A percentile compares a stretch with the other conserved stretches of the same genome.
phyloP scores from a whole-genome alignment of 2,329 filamentous ascomycete species.

The Tolypocladium amazonense region DNA sequence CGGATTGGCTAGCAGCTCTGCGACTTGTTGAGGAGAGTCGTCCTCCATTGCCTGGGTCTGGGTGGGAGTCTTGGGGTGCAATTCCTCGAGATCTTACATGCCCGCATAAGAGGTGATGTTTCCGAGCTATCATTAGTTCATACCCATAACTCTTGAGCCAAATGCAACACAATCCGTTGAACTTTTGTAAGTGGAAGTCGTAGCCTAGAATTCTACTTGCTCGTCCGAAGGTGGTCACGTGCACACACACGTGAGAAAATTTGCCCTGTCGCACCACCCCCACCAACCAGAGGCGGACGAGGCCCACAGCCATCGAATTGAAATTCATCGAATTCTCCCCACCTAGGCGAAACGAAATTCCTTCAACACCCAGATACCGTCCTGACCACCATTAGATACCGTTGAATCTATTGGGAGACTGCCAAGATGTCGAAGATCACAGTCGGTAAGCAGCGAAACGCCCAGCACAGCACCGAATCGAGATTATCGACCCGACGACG shows the following conservation, averaged over 20 bases:
- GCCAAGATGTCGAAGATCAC: constrained; percentile 82
- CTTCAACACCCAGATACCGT: constrained; percentile 16
- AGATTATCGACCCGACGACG: not conserved
- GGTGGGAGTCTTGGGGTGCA: not conserved
- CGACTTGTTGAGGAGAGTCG: constrained; percentile 13
- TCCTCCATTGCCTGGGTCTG: constrained; percentile 8
- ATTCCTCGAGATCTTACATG: not conserved
- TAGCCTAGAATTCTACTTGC: not conserved
- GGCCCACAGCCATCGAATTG: constrained; percentile 12
- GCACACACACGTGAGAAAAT: constrained; percentile 20
- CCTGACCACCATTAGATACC: constrained; percentile 60
- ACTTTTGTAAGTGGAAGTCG: not conserved
- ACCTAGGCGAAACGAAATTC: constrained; percentile 4
- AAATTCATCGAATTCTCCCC: constrained; percentile 12
- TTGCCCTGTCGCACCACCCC: constrained; percentile 20
- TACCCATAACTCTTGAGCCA: not conserved
- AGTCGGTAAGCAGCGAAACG: constrained; percentile 42
- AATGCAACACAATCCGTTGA: not conserved
- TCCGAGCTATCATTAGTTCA: not conserved
- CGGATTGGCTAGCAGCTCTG: constrained; percentile 24
- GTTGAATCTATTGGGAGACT: constrained; percentile 72
- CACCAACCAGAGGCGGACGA: constrained; percentile 10
- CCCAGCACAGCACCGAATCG: not conserved
- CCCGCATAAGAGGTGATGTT: not conserved
- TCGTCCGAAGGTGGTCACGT: constrained; percentile 14